Evolutionary conservation across 2,329 filamentous ascomycete genomes (phyloP), one percentile per base, ranked within the genome.

Genomic region (Cytospora mali): DNA sequence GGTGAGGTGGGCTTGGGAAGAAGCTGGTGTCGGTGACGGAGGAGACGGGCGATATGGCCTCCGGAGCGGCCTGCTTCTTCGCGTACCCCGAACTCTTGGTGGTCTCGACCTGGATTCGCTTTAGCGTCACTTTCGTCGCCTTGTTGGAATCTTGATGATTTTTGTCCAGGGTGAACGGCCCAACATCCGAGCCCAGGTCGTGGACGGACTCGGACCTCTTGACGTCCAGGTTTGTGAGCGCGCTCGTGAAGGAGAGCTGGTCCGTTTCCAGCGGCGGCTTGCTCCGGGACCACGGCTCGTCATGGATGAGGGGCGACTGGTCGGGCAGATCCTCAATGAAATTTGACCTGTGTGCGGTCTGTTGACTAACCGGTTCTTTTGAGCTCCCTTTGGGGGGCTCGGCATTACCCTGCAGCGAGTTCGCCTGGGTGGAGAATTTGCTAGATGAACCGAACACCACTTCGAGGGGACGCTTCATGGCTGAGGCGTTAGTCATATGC

Each of bases 221-320:
- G 27, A 63, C 59, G 10, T 57, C 53, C 14, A 70, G 28, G 2
- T 60, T 69, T n/a, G 67, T 71, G n/a, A 70, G 65, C 60, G 61
- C 58, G 52, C 61, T 64, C 16, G 61, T 66, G 46, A 68, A 70
- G 5, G 69, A 71, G 51, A 62, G 62, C 0, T 66, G 61, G 33
- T 73, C 73, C 16, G 68, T 59, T 50, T 74, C 71, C 9, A 66
- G 64, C 2, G 71, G 66, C 23, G 68, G 56, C 2, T 68, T 66
- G 23, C 66, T 69, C 25, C 70, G 69, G 27, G 52, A n/a, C 63
- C 63, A 65, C 16, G 60, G 29, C 33, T 65, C 63, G 13, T 59
- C 55, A 6, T 56, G 28, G n/a, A n/a, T n/a, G 27, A 48, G 55
- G 14, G 48, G 54, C 27, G 31, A n/a, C 55, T 62, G 57, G 55